phyloP scores from a whole-genome alignment of 2,329 filamentous ascomycete genomes.

The Neopestalotiopsis sp. region DNA sequence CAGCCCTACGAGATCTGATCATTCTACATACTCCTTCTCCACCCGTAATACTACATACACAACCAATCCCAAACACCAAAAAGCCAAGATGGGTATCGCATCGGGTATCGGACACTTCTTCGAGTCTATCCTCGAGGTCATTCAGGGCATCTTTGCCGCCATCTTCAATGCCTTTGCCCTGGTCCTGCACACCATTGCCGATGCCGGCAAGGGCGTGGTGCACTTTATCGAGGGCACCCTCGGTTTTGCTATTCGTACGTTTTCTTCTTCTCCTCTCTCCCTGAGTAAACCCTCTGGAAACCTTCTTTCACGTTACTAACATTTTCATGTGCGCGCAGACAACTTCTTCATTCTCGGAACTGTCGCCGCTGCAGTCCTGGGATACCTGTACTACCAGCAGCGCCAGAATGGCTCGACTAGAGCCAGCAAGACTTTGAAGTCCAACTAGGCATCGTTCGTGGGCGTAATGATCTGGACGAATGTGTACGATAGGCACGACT shows the following conservation, averaged over 20 bases:
- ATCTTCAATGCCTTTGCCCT: constrained; percentile 31
- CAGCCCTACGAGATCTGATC: constrained; percentile 10
- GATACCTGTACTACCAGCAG: constrained; percentile 35
- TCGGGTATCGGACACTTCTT: constrained; percentile 35
- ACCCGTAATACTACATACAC: not conserved
- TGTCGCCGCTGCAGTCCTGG: constrained; percentile 32
- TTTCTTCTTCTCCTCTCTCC: not conserved
- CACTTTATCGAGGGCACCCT: constrained; percentile 36
- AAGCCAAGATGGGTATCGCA: constrained; percentile 33
- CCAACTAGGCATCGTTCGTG: constrained; percentile 21
- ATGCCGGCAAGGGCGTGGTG: constrained; percentile 28
- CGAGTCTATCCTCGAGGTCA: constrained; percentile 29
- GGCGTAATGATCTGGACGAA: not conserved
- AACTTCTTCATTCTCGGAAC: constrained; percentile 40
- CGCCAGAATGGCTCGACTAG: constrained; percentile 30
- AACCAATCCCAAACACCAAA: not conserved
- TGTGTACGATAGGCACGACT: too few relatives aligned
- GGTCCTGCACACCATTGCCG: constrained; percentile 26
- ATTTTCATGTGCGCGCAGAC: constrained; percentile 25
- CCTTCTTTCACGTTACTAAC: not conserved
- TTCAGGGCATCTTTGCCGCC: constrained; percentile 29
- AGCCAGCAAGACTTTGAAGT: constrained; percentile 31
- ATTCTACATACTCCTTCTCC: not conserved
- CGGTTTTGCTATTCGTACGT: constrained; percentile 38
- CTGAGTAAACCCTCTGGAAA: too few relatives aligned